Evolutionary conservation across 1,284 basidiomycete genomes (phyloP), one percentile per base, ranked within the genome.

Genomic region (Rhodotorula sp.): DNA sequence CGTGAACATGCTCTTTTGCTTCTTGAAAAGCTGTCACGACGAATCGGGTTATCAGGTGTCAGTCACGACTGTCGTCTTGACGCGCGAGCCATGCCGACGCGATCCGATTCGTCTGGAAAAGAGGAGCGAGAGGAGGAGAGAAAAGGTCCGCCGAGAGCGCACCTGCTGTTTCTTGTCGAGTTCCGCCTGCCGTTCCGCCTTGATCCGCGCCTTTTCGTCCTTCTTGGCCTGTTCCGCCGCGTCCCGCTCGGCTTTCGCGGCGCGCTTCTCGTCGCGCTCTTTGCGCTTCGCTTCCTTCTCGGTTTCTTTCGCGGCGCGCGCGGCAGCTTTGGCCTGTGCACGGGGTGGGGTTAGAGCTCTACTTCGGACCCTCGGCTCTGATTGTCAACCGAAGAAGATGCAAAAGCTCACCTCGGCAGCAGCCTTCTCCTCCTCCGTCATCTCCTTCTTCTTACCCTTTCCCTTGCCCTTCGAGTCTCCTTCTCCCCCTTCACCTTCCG

Each of bases 1-100:
- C 6, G 63, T 67, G 59, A 78, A 76, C 62, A 69, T 60, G 57
- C 62, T 74, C 34, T 62, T 49, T 64, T 76, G 75, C 64, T 76
- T 74, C 68, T 72, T 71, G 39, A 56, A 52, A 21, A 52, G 64
- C 71, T 78, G 67, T 15, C 39, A 5, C 3, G 5, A 0, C 3
- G 3, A 7, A 14, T n/a, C 10, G 18, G 2, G 54, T 7, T 10
- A 20, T 10, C 5, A 48, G n/a, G 4, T 26, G 15, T 64, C 26
- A 49, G n/a, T 5, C 39, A 43, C 8, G 39, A 8, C 10, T 43
- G 10, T 2, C n/a, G 10, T 43, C 10, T 12, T 12, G 8, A 2
- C 10, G 39, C 39, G 39, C 12, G 39, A 43, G 21, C 29, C 39
- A 63, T 58, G 39, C 29, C 64, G 43, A 7, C 43, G 48, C 18